Base-by-base conservation (phyloP, 441 rosid genomes). In the Cnidoscolus chayamansa region DNA sequence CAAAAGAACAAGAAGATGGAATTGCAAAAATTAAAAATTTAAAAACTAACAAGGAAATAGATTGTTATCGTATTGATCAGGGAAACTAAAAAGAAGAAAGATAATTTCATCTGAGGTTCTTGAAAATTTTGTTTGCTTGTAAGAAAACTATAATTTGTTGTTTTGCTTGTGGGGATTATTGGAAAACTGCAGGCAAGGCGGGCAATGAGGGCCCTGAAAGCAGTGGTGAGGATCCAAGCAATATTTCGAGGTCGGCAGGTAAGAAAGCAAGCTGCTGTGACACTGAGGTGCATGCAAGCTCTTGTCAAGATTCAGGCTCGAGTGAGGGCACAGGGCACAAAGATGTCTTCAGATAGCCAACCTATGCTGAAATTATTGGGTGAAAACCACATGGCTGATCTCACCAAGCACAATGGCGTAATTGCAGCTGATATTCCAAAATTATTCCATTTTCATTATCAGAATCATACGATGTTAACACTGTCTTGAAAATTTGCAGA, bases 231-330 rank as follows among this genome's bases (percentile, higher is more conserved):
- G 76, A 82, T 95, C 77, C 98, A 95, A 74, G 96, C 98, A 3
- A 84, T 95, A 66, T 90, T 93, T 73, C 92, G 99, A 2, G 99
- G 97, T 1, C 75, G 91, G 66, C 85, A 89, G 70, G 98, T 95
- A 45, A 76, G 97, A 62, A 93, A 89, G 78, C 98, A 95, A 83
- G 99, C 99, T 50, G 94, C 90, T 40, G 89, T 93, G 77, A 90
- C 99, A 47, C 84, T 95, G 16, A 84, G 90, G 85, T 92, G 98
- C 78, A 94, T 94, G 97, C 96, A 94, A 73, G 99, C 98, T 78
- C 94, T 92, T 71, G 97, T 94, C 47, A 82, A 97, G 68, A 97
- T 87, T 64, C 99, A 94, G 79, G 90, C 92, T 70, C 86, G 86
- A 25, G 88, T 87, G 4, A 83, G 97, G 76, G 92, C 92, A 9